Evolutionary conservation across 768 basidiomycete genomes (phyloP).

Genomic region (Leucocoprinus sp.): DNA sequence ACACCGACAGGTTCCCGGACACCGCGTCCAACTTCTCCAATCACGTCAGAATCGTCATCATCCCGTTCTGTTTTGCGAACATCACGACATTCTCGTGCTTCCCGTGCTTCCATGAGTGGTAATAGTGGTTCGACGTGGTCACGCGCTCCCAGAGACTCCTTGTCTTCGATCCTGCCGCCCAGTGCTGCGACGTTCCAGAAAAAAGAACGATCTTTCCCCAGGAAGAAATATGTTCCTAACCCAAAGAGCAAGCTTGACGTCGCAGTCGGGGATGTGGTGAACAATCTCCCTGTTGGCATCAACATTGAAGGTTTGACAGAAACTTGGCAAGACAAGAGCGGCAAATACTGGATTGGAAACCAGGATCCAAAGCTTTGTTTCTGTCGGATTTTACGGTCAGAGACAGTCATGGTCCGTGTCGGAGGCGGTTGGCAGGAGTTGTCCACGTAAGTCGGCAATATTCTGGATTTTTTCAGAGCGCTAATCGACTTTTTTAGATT

Average conservation of each 20-base stretch:
- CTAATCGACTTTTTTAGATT: constrained; percentile 42
- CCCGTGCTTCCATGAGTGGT: constrained; percentile 34
- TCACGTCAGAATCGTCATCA: constrained; percentile 51
- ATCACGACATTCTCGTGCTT: constrained; percentile 16
- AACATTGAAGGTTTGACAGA: constrained; percentile 75
- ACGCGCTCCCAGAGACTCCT: constrained; percentile 57
- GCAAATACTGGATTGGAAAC: constrained; percentile 95
- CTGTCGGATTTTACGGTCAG: constrained; percentile 83
- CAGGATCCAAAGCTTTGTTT: constrained; percentile 87
- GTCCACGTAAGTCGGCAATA: constrained; percentile 56
- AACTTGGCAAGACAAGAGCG: constrained; percentile 88
- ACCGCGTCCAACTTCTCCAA: constrained; percentile 47
- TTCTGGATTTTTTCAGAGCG: constrained; percentile 8
- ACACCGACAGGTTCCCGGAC: constrained; percentile 11
- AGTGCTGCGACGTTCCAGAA: constrained; percentile 41
- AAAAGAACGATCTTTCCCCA: constrained; percentile 24
- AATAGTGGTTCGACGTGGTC: constrained; percentile 57
- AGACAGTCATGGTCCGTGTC: constrained; percentile 94
- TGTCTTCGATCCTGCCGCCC: constrained; percentile 35
- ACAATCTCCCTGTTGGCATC: constrained; percentile 78
- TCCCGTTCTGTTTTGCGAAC: constrained; percentile 12
- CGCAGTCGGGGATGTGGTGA: constrained; percentile 88
- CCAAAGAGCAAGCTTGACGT: constrained; percentile 90
- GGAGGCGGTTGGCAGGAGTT: constrained; percentile 93
- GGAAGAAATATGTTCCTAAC: constrained; percentile 76